Percentiles rank a stretch among this genome's conserved stretches.
Conservation (phyloP, 768 basidiomycete genomes). For the Terana coerulea region DNA sequence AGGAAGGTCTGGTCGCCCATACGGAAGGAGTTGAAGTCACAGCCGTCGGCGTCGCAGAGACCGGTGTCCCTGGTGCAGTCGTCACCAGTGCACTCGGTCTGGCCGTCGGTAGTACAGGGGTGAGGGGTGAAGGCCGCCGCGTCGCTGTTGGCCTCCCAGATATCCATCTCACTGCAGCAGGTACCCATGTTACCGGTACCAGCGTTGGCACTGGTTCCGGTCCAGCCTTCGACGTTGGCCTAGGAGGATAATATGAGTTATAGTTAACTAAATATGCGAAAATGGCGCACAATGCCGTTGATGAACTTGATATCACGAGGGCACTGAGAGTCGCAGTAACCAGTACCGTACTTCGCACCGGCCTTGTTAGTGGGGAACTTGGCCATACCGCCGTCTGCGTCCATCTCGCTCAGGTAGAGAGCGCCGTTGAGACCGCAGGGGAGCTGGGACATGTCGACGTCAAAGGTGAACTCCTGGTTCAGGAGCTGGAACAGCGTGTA, state of each 20-base stretch:
- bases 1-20: slow-evolving; percentile 45
- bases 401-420: slow-evolving; percentile 59
- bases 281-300: slow-evolving; percentile 37
- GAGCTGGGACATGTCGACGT: slow-evolving; percentile 54
- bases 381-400: slow-evolving; percentile 49
- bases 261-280: background rate
- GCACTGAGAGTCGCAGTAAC: slow-evolving; percentile 58
- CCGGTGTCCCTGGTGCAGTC: slow-evolving; percentile 36
- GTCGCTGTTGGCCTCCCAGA: slow-evolving; percentile 53
- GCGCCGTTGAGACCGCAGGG: slow-evolving; percentile 60
- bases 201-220: slow-evolving; percentile 36
- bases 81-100: slow-evolving; percentile 34
- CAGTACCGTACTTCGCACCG: slow-evolving; percentile 58
- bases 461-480: slow-evolving; percentile 59
- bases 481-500: slow-evolving; percentile 49
- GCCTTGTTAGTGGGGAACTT: slow-evolving; percentile 47
- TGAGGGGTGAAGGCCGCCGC: slow-evolving; percentile 53
- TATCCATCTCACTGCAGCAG: slow-evolving; percentile 56
- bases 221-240: slow-evolving; percentile 48
- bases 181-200: slow-evolving; percentile 42
- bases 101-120: slow-evolving; percentile 38
- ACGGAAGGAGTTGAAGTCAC: slow-evolving; percentile 61
- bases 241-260: slow-evolving; percentile 16
- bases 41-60: slow-evolving; percentile 52
- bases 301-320: slow-evolving; percentile 54